phyloP scores from a whole-genome alignment of 805 yeast species.

The Cyberlindnera samutprakarnensis region DNA sequence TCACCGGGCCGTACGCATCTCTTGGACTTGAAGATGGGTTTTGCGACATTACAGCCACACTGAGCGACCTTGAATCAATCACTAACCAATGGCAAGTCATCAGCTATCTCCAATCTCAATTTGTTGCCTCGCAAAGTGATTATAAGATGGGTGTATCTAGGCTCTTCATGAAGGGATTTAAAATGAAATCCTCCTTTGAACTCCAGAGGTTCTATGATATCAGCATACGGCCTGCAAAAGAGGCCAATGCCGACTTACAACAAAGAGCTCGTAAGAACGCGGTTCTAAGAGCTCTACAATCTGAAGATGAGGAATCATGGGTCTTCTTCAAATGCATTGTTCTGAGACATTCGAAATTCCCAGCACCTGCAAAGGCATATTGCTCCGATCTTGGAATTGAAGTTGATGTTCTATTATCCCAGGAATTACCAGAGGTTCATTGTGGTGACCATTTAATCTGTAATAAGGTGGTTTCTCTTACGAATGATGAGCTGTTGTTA shows the following conservation, averaged over 20 bases:
- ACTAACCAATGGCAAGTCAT: slow-evolving; percentile 13
- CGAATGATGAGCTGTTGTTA: slow-evolving; percentile 5
- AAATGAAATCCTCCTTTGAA: slow-evolving; percentile 1
- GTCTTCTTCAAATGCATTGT: slow-evolving; percentile 9
- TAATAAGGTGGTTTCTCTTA: slow-evolving; percentile 5
- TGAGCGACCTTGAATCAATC: slow-evolving; percentile 9
- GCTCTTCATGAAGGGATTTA: slow-evolving; percentile 7
- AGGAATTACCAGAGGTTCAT: slow-evolving; percentile 4
- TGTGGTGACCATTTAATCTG: slow-evolving; percentile 13
- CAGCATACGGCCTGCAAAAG: slow-evolving; percentile 5
- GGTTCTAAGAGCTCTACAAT: slow-evolving; percentile 1
- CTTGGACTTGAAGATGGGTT: slow-evolving; percentile 7
- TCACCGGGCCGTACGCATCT: slow-evolving; percentile 2
- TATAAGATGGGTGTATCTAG: slow-evolving; percentile 10
- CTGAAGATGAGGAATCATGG: slow-evolving; percentile 3
- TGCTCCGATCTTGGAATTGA: slow-evolving; percentile 9
- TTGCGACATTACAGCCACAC: slow-evolving; percentile 2
- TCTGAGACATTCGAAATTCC: not conserved
- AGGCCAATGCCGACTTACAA: slow-evolving; percentile 1
- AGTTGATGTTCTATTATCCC: slow-evolving; percentile 4
- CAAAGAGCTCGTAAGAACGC: not conserved
- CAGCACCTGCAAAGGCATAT: slow-evolving; percentile 5
- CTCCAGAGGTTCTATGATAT: slow-evolving; percentile 6
- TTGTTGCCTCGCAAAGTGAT: slow-evolving; percentile 6
- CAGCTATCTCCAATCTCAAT: slow-evolving; percentile 4